Evolutionary conservation across 805 yeast genomes (phyloP), one percentile per base, ranked within the genome.

Genomic region (Cyberlindnera americana): DNA sequence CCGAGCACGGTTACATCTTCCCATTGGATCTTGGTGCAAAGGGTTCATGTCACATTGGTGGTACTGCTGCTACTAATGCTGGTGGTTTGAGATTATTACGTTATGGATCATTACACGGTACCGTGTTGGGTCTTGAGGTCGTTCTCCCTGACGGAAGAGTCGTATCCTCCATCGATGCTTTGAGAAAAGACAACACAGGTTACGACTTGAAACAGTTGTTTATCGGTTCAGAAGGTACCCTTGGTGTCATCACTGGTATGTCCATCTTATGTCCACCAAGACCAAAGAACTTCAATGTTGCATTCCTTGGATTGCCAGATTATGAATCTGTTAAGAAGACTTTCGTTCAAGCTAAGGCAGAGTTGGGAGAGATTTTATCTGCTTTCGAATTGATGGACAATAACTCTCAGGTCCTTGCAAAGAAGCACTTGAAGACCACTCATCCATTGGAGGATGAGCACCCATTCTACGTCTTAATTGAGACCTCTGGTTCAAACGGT

Each of bases 31-130:
- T 90, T 46, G 98, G 98, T 42, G 97, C 98, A 27, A 90, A 90
- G 66, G 98, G 98, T 12, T 87, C 96, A 2, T 91, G 97, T 60
- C 95, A 87, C 52, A 81, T 91, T 46, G 97, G 97, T 51, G 98
- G 97, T 49, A 85, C 81, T 38, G 91, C 88, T 31, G 95, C 96
- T 15, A 88, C 96, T 15, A 91, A 91, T 60, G 98, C 98, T 5
- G 98, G 98, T 57, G 98, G 98, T 1, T 72, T 90, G 53, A 71
- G 98, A 57, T 69, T 90, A 36, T 65, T 90, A 46, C 74, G 95
- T 52, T 90, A 88, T 59, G 97, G 97, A 3, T 86, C 95, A 6
- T 73, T 90, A 49, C 98, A 91, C 57, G 98, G 98, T 4, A 69
- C 88, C 17, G 95, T 90, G 0, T 67, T 90, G 34, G 98, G 98